Evolutionary conservation across 2,329 filamentous ascomycete species (phyloP).

Genomic region (Phyllosticta citrichinensis): DNA sequence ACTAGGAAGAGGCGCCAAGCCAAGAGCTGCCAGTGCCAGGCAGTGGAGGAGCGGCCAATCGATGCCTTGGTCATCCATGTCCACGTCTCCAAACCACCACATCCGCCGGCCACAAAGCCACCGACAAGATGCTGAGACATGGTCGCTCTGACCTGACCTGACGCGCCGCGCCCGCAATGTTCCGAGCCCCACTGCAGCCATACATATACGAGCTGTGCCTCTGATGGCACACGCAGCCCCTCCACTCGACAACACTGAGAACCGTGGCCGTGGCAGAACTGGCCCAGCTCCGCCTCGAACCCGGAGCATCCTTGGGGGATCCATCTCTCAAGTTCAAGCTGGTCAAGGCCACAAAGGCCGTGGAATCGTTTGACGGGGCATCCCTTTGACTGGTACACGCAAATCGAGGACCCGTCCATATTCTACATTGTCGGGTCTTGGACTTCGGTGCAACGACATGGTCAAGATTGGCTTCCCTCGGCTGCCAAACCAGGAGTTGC

Average conservation of each 20-base stretch:
- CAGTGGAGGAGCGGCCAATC: not conserved
- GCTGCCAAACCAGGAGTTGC: slow-evolving; percentile 31
- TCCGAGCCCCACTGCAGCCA: not conserved
- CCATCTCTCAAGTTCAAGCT: slow-evolving; percentile 23
- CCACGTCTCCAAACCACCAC: not conserved
- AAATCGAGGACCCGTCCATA: slow-evolving; percentile 33
- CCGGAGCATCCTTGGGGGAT: slow-evolving; percentile 15
- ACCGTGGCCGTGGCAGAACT: slow-evolving; percentile 36
- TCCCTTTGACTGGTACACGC: slow-evolving; percentile 30
- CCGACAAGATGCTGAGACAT: not conserved
- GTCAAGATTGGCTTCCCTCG: slow-evolving; percentile 34
- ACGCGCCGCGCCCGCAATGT: not conserved
- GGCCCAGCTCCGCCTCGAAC: slow-evolving; percentile 31
- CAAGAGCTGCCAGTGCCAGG: not conserved
- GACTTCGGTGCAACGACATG: slow-evolving; percentile 33
- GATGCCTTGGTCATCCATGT: not conserved
- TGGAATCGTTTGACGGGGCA: slow-evolving; percentile 29
- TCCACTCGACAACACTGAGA: not conserved
- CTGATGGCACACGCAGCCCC: not conserved
- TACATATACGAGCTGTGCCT: not conserved
- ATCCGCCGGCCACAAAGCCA: not conserved
- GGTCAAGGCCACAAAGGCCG: slow-evolving; percentile 25
- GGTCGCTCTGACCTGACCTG: not conserved
- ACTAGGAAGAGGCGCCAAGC: not conserved
- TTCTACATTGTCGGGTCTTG: slow-evolving; percentile 39